Conservation (phyloP, 208 protist genomes). For the Trypanosoma mega region DNA sequence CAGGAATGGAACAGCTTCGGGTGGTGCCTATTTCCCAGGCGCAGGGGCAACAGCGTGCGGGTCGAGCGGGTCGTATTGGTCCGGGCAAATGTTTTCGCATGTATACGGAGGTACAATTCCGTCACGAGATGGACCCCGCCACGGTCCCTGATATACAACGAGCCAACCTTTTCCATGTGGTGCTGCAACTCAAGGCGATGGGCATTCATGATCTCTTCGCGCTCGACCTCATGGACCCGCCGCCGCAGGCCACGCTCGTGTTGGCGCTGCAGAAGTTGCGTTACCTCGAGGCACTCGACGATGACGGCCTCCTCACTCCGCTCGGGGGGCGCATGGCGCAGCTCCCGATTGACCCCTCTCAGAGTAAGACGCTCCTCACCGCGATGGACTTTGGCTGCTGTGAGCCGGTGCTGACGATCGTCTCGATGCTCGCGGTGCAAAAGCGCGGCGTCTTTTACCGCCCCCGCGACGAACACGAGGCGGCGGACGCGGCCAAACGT, state of each 20-base stretch:
- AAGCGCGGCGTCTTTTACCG: conserved; percentile 91
- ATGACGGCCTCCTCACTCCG: conserved; percentile 97
- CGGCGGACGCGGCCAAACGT: conserved; percentile 95
- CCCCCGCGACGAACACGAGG: conserved; percentile 86
- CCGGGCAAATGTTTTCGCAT: conserved; percentile 97
- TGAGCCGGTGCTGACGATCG: conserved; percentile 97
- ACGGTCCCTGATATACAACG: conserved; percentile 98
- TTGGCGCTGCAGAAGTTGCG: conserved; percentile 96
- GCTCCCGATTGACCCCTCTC: conserved; percentile 98
- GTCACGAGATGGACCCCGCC: conserved; percentile 94
- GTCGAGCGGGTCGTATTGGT: conserved; percentile 95
- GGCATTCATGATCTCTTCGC: conserved; percentile 96
- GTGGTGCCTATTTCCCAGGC: conserved; percentile 98
- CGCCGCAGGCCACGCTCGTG: conserved; percentile 93
- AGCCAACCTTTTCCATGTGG: conserved; percentile 97
- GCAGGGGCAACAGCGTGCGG: conserved; percentile 95
- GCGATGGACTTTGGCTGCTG: conserved; percentile 96
- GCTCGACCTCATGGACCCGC: conserved; percentile 98
- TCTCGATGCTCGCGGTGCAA: conserved; percentile 97
- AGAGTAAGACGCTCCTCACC: conserved; percentile 98
- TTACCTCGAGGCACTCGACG: conserved; percentile 97
- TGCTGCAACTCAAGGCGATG: conserved; percentile 98
- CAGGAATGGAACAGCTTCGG: conserved; percentile 96
- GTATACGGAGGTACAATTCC: conserved; percentile 96
- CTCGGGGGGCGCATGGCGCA: conserved; percentile 98